These are phyloP conservation scores for Zymoseptoria crescenta DNA, from an alignment of 2,329 filamentous ascomycete species.

Conservation along the genomic window DNA sequence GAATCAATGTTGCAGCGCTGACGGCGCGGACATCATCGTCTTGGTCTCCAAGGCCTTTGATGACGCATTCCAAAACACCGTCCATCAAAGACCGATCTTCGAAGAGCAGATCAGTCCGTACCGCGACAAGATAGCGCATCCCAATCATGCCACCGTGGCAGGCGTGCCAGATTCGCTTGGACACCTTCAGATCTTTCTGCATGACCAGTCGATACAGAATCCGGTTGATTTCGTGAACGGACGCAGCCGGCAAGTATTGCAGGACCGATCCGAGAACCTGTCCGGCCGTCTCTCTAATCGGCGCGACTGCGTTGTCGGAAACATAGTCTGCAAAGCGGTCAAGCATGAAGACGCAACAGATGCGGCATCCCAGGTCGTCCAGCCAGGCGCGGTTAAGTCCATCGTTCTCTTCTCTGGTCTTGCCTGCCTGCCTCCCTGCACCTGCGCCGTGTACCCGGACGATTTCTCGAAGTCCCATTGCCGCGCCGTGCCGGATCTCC, in stretches of 20 bases:
- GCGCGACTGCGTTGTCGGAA: constrained; percentile 92
- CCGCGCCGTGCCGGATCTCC: constrained; percentile 93
- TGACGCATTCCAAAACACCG: constrained; percentile 83
- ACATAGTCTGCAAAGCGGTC: constrained; percentile 97
- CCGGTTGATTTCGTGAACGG: constrained; percentile 76
- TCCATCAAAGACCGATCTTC: constrained; percentile 81
- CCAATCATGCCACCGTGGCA: constrained; percentile 98
- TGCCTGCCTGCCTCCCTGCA: constrained; percentile 69
- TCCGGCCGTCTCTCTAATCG: constrained; percentile 89
- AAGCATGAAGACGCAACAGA: constrained; percentile 94
- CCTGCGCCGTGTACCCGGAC: constrained; percentile 84
- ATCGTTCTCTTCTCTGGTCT: constrained; percentile 67
- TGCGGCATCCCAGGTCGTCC: constrained; percentile 86
- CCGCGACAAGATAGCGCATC: constrained; percentile 86
- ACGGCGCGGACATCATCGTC: constrained; percentile 97
- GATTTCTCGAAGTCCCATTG: constrained; percentile 88
- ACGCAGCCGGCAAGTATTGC: constrained; percentile 69
- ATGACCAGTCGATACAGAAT: constrained; percentile 86
- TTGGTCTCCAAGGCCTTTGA: constrained; percentile 82
- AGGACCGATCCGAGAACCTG: constrained; percentile 86
- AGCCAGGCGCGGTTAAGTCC: constrained; percentile 75
- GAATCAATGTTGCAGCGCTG: constrained; percentile 93
- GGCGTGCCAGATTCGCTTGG: constrained; percentile 78
- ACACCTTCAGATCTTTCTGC: constrained; percentile 70
- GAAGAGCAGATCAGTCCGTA: constrained; percentile 84